Evolutionary conservation across 352 stramenopile species (phyloP), one percentile per base, ranked within the genome.

Genomic region (Peronosclerospora sorghi): DNA sequence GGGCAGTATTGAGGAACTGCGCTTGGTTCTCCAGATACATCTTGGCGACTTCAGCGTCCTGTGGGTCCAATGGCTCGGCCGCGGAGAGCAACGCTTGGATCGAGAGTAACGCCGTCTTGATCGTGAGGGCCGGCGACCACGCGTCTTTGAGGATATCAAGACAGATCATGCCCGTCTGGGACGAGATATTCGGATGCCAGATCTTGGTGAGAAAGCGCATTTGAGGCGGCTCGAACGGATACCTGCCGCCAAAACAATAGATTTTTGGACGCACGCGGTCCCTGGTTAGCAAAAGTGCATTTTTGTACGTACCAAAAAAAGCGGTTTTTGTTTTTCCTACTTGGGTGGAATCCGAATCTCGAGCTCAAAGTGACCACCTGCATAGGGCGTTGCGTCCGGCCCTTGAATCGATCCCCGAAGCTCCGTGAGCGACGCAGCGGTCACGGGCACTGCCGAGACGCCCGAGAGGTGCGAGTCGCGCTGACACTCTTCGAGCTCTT

Each of bases 111-210:
- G 91, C 93, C 30, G 95, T 98, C 64, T 98, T 98, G 55, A 98
- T 98, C 17, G 93, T 98, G 35, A 98, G 53, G 18, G 95, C 95
- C 3, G 95, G 95, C 8, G 85, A 96, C 90, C 90, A 97, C 60
- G 95, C 83, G 68, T 98, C 93, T 63, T 98, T 98, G 24, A 98
- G 68, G 54, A 98, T 97, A 52, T 98, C 95, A 71, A 98, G 73
- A 58, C 95, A 98, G 62, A 98, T 98, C 8, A 91, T 91, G 20
- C 95, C 95, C 6, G 94, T 98, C 72, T 98, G 90, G 2, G 87
- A 97, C 13, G 84, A 97, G 57, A 98, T 96, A 59, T 98, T 98
- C 1, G 95, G 95, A 65, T 98, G 95, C 88, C 89, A 97, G 54
- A 97, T 96, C 65, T 97, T 96, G 39, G 88, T 96, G 21, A 87